Evolutionary conservation across 306 rosid genomes (phyloP), one percentile per base, ranked within the genome.

Genomic region (Glycine tomentella): DNA sequence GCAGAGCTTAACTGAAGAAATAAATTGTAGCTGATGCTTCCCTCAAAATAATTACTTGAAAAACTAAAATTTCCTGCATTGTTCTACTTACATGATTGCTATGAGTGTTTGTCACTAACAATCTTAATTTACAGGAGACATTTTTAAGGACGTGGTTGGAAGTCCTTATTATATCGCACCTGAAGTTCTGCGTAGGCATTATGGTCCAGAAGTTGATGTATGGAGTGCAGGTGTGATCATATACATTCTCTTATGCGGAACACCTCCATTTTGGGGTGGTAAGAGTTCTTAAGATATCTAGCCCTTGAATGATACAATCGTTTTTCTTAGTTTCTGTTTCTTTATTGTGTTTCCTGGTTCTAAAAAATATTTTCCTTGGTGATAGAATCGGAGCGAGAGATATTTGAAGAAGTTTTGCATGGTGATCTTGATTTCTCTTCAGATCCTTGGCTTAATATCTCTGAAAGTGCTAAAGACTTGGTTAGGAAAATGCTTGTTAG

Each of bases 221-320:
- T 93, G 97, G 97, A 93, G 97, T 83, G 94, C 92, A 49, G 97
- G 97, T 58, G 97, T 93, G 57, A 93, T 93, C 59, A 63, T 91
- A 79, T 93, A 90, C 89, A 90, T 90, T 75, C 97, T 93, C 80
- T 81, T 93, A 83, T 53, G 93, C 50, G 97, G 97, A 70, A 81
- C 84, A 1, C 92, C 94, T 86, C 97, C 97, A 38, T 91, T 93
- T 85, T 93, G 94, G 94, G 97, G 86, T 56, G 97, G 98, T 93
- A 86, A 83, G 86, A 48, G 45, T 65, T 63, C 75, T 38, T 78
- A 8, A 73, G 9, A 66, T 74, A 16, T 15, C 25, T 31, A 7
- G 8, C 4, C 45, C 25, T 71, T 64, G 44, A 85, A 20, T 75
- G 50, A 34, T 66, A 56, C 40, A 8, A 7, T 17, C 45, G 15